Percentiles rank a stretch among this genome's conserved stretches.
These are phyloP conservation scores for Ceratocystis destructans DNA, from an alignment of 2,329 filamentous ascomycete genomes.

Conservation along the genomic window DNA sequence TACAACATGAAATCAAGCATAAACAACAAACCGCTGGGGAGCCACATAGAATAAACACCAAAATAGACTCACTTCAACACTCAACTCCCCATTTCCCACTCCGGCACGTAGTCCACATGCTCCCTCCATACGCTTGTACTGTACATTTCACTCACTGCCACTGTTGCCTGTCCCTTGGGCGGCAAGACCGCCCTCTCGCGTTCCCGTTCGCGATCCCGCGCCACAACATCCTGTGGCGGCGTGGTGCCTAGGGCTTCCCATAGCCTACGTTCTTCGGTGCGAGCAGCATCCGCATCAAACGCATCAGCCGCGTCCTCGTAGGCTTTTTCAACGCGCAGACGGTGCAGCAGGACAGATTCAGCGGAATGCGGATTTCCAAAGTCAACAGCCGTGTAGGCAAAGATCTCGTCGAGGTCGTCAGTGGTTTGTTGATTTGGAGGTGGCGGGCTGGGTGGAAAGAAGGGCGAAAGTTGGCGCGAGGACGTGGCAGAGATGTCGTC, in stretches of 20 bases:
- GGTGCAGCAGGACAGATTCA: constrained; percentile 27
- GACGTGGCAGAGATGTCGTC: neutral
- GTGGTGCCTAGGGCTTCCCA: constrained; percentile 32
- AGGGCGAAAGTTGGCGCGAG: constrained; percentile 4
- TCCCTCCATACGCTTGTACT: constrained; percentile 30
- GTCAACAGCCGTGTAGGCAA: constrained; percentile 30
- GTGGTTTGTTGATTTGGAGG: constrained; percentile 17
- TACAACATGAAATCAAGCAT: neutral
- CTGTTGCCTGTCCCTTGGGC: neutral
- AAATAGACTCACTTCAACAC: neutral
- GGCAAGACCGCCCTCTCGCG: neutral
- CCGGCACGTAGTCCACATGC: constrained; percentile 27
- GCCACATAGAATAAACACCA: neutral
- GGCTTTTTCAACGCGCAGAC: constrained; percentile 30
- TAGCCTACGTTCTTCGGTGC: constrained; percentile 32
- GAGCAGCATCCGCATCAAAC: constrained; percentile 30
- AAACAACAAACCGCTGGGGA: neutral
- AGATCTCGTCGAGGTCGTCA: constrained; percentile 26
- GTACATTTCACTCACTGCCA: constrained; percentile 20
- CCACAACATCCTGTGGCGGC: constrained; percentile 27
- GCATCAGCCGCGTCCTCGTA: constrained; percentile 34
- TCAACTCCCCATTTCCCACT: constrained; percentile 30
- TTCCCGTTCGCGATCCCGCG: constrained; percentile 20
- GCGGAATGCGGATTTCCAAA: constrained; percentile 28
- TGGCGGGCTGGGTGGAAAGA: constrained; percentile 3